Conservation (phyloP, 805 yeast genomes). For the Candida hungchunana region DNA sequence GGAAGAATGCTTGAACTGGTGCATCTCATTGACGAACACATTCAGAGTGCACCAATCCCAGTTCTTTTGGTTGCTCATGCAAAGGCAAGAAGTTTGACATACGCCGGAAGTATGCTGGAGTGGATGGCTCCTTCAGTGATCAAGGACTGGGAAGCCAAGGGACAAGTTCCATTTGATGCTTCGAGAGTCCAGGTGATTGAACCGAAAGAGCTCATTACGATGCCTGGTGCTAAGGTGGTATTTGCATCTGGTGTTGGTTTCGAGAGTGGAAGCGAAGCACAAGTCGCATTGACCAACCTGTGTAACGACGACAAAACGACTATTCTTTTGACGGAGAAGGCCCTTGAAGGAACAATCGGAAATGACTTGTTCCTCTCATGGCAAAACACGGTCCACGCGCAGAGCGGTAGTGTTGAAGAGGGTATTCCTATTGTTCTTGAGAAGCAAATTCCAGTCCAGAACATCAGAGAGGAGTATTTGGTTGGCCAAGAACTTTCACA, state of each 20-base stretch:
- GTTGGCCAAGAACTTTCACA: conserved; percentile 45
- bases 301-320: conserved; percentile 66
- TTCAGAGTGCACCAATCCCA: conserved; percentile 50
- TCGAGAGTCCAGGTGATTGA: conserved; percentile 53
- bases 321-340: conserved; percentile 68
- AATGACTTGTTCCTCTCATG: conserved; percentile 49
- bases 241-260: conserved; percentile 69
- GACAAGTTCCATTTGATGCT: conserved; percentile 76
- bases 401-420: conserved; percentile 48
- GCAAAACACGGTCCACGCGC: conserved; percentile 30
- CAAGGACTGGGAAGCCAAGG: conserved; percentile 75
- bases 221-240: conserved; percentile 72
- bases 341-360: conserved; percentile 45
- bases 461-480: conserved; percentile 44
- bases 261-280: conserved; percentile 58
- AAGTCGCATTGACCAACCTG: conserved; percentile 47
- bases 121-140: conserved; percentile 93
- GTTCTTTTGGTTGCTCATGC: conserved; percentile 73
- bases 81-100: conserved; percentile 71
- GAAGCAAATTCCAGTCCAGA: conserved; percentile 37
- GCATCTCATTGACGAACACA: conserved; percentile 64
- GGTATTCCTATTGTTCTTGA: conserved; percentile 57
- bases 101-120: conserved; percentile 86
- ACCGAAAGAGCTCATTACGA: conserved; percentile 49
- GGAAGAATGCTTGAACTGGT: conserved; percentile 79